A percentile compares a stretch with the other conserved stretches of the same genome.
Evolutionary conservation across 371 early-diverging fungal species (phyloP).

Genomic region (Mucor piriformis): DNA sequence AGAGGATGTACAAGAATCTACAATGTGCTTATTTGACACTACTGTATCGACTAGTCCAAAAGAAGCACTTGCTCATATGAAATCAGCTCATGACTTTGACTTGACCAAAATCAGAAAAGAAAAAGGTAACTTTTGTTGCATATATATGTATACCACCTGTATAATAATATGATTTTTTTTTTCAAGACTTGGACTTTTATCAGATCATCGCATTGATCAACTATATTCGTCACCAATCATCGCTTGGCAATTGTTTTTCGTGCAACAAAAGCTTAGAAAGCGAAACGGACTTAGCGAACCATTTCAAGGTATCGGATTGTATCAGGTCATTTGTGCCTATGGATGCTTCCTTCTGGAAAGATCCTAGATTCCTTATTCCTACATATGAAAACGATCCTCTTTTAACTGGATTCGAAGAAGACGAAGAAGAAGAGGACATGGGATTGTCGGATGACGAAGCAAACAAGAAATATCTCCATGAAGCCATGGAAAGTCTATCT

Average conservation of each 20-base stretch:
- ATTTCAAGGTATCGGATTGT: conserved; percentile 59
- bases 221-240: conserved; percentile 79
- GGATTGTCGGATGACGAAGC: conserved; percentile 36
- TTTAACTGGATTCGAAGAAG: conserved; percentile 74
- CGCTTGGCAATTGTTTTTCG: conserved; percentile 69
- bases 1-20: conserved; percentile 69
- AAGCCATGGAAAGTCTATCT: conserved; percentile 26
- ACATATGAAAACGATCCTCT: conserved; percentile 88
- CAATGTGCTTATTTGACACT: conserved; percentile 80
- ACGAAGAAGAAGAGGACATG: conserved; percentile 46
- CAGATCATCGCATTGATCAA: conserved; percentile 85
- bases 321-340: conserved; percentile 48
- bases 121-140: conserved; percentile 37
- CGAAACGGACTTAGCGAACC: conserved; percentile 46
- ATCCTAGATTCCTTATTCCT: conserved; percentile 78
- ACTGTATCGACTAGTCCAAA: conserved; percentile 63
- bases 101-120: conserved; percentile 58
- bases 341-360: conserved; percentile 74
- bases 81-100: conserved; percentile 74
- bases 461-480: conserved; percentile 35
- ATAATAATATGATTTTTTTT: not conserved
- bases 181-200: conserved; percentile 77
- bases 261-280: conserved; percentile 62
- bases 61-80: conserved; percentile 77
- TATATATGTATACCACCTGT: not conserved